These are phyloP conservation scores for Antitrichia curtipendula DNA, from an alignment of 225 moss, liverwort and hornwort species.

Conservation along the genomic window DNA sequence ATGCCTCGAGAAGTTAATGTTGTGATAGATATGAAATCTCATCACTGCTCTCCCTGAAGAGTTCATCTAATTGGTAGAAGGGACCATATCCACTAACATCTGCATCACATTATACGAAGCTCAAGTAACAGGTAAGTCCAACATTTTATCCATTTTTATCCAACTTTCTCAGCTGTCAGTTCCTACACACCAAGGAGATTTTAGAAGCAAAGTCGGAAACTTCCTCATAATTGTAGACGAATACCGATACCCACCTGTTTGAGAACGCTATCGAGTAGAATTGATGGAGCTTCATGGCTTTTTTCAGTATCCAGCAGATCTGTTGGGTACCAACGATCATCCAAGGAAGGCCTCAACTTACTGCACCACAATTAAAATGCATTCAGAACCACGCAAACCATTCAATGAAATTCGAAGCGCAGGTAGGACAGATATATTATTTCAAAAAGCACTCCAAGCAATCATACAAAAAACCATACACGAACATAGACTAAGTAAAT, in stretches of 20 bases:
- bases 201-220: neutral
- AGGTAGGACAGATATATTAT: neutral
- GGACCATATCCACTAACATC: neutral
- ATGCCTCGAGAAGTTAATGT: neutral
- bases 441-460: neutral
- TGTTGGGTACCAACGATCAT: constrained; percentile 11
- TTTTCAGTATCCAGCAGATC: constrained; percentile 6
- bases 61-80: neutral
- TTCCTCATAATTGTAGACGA: neutral
- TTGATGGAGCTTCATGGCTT: constrained; percentile 7
- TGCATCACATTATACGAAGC: neutral
- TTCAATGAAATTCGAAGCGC: neutral
- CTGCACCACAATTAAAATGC: constrained; percentile 12
- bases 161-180: neutral
- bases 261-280: constrained; percentile 12
- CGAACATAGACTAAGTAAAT: neutral
- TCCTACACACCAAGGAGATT: neutral
- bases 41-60: neutral
- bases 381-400: neutral
- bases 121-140: neutral
- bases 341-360: constrained; percentile 5
- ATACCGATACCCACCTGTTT: neutral
- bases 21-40: neutral
- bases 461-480: neutral
- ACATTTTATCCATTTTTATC: neutral